These are phyloP conservation scores for Aspergillus sclerotiicarbonarius DNA, from an alignment of 495 filamentous ascomycete species.

Conservation along the genomic window DNA sequence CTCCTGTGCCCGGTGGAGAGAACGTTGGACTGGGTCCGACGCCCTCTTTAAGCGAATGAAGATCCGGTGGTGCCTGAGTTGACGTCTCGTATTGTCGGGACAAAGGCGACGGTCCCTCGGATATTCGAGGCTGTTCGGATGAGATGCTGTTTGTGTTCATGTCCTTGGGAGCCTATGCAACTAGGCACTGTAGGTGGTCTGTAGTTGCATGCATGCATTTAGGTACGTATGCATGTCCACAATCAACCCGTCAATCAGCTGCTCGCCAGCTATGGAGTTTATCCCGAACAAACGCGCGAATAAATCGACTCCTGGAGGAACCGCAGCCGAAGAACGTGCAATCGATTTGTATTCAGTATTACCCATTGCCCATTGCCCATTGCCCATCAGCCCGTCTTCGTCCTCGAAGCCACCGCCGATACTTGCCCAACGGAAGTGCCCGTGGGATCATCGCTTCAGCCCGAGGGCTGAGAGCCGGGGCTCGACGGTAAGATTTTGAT, in stretches of 20 bases:
- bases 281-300: background rate
- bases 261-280: background rate
- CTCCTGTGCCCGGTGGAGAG: constrained; percentile 9
- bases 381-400: too few relatives aligned
- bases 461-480: background rate
- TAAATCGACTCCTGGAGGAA: background rate
- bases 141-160: background rate
- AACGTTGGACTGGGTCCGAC: constrained; percentile 20
- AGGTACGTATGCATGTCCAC: background rate
- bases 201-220: background rate
- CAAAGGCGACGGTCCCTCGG: background rate
- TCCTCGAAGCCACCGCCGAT: constrained; percentile 16
- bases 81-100: constrained; percentile 10
- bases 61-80: constrained; percentile 20
- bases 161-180: background rate
- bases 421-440: constrained; percentile 16
- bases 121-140: background rate
- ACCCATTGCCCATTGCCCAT: too few relatives aligned
- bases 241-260: background rate
- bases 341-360: background rate
- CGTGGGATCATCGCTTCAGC: background rate
- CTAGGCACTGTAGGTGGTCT: background rate
- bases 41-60: constrained; percentile 20
- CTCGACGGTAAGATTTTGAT: background rate
- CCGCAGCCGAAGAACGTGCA: background rate